Base-by-base conservation (phyloP, 352 stramenopile species). In the Phytophthora citrophthora region DNA sequence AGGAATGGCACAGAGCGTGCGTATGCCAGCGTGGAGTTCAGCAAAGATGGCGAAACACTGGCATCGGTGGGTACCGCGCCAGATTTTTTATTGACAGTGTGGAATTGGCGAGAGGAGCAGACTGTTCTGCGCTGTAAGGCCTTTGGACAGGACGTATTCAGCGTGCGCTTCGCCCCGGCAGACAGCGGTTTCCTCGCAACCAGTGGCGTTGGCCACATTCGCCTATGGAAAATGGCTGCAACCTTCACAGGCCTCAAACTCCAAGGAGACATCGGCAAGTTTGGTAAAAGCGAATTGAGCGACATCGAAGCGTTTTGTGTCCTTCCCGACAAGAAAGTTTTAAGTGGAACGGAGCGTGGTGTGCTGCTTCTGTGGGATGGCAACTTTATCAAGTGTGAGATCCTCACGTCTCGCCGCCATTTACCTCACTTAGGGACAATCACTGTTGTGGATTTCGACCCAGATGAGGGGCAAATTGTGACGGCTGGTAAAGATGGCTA, bases 221-320 rank as follows among this genome's bases (percentile, higher is more conserved):
- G 95, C 3, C 97, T 98, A 67, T 98, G 95, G 95, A 94, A 95
- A 58, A 98, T 98, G 91, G 93, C 95, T 29, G 80, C 80, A n/a
- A 98, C 95, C 27, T 98, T 98, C 61, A 98, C 95, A 9, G 95
- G 95, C 3, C 77, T 98, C 7, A 98, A 98, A 74, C 70, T 98
- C 26, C 93, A 98, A 77, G 95, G 95, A 9, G 91, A 97, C 52
- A 98, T 98, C 49, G 95, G 95, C 48, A 98, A 98, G 66, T 98
- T 98, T 57, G 95, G 95, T 62, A 98, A 98, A 55, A 88, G 93
- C 20, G 95, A 98, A 60, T 79, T 98, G 13, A 96, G 81, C 40
- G 95, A 98, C 72, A 89, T 98, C 29, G 85, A 93, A 55, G 89
- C 88, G 7, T 98, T 98, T 61, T 97, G 88, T 46, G 90, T 97